A percentile compares a stretch with the other conserved stretches of the same genome.
Conservation (phyloP, 192 early-diverging fungal genomes). For the Gigaspora rosea region DNA sequence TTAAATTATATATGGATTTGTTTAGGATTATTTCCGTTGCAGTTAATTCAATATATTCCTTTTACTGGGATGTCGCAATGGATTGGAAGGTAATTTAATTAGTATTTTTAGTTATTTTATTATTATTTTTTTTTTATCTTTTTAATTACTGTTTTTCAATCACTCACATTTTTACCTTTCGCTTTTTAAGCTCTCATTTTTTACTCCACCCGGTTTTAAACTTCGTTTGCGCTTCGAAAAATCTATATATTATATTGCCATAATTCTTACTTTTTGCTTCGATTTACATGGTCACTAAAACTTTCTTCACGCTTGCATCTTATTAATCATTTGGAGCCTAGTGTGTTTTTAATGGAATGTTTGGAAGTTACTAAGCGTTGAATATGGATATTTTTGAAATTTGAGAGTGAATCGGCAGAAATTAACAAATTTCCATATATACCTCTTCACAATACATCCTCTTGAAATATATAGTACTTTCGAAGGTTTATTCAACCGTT, state of each 20-base stretch:
- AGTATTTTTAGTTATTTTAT: too few relatives aligned
- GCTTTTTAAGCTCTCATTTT: conserved; percentile 46
- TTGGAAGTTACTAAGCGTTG: conserved; percentile 86
- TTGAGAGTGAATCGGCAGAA: conserved; percentile 80
- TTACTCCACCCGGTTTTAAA: conserved; percentile 44
- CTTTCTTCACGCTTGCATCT: conserved; percentile 55
- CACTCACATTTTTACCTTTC: too few relatives aligned
- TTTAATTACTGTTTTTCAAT: too few relatives aligned
- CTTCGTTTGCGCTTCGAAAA: conserved; percentile 73
- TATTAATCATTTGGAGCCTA: conserved; percentile 64
- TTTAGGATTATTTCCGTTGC: conserved; percentile 63
- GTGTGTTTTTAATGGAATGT: conserved; percentile 75
- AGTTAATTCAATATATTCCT: conserved; percentile 90
- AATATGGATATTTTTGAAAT: conserved; percentile 92
- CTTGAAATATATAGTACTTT: too few relatives aligned
- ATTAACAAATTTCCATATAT: neutral
- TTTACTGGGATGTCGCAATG: conserved; percentile 94
- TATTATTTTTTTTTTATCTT: too few relatives aligned
- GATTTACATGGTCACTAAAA: conserved; percentile 87
- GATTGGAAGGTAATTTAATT: conserved; percentile 68
- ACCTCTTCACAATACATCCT: too few relatives aligned
- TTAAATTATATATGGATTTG: neutral
- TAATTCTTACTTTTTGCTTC: conserved; percentile 74
- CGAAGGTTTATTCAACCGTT: too few relatives aligned
- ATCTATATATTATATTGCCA: conserved; percentile 76